Evolutionary conservation across 257 asterid genomes (phyloP), one percentile per base, ranked within the genome.

Genomic region (Capsicum pubescens): DNA sequence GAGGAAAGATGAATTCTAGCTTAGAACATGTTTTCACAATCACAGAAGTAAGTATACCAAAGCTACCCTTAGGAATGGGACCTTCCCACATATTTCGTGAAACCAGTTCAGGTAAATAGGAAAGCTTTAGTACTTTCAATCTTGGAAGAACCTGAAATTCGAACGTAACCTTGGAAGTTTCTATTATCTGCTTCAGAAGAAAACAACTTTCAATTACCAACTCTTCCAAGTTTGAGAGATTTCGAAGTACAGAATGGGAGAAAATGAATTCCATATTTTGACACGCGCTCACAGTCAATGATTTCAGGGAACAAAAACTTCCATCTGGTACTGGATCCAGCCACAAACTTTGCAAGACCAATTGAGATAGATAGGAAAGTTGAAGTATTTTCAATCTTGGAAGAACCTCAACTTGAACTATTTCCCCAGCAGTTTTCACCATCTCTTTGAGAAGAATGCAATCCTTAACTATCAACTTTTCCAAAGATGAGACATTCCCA

Each of bases 131-230:
- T 42, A 55, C 61, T 9, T 16, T 48, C 57, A 57, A 56, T 14
- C 55, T 15, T 39, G 70, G 83, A 16, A 79, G 35, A 56, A 14
- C 32, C 6, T 52, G 16, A 19, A 58, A 63, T 12, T 52, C 32
- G 17, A 16, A 15, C 14, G 19, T 57, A 15, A 4, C 61, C 61
- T 15, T 8, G 19, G 61, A 1, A 57, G 61, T 44, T 70, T 55
- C 69, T 19, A 82, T 46, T 71, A 86, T 77, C 44, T 55, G 56
- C 19, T 55, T 71, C 76, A 87, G 76, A 55, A 68, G 17, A 26
- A 66, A 78, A 12, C 89, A 87, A 26, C 82, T 80, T 80, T 84
- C 84, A 14, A 87, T 68, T 1, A 84, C 81, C 15, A 87, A 76
- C 26, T 70, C 82, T 74, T 87, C 89, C 4, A 87, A 59, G 59